Base-by-base conservation (phyloP, 441 rosid species). In the Adansonia madagascariensis region DNA sequence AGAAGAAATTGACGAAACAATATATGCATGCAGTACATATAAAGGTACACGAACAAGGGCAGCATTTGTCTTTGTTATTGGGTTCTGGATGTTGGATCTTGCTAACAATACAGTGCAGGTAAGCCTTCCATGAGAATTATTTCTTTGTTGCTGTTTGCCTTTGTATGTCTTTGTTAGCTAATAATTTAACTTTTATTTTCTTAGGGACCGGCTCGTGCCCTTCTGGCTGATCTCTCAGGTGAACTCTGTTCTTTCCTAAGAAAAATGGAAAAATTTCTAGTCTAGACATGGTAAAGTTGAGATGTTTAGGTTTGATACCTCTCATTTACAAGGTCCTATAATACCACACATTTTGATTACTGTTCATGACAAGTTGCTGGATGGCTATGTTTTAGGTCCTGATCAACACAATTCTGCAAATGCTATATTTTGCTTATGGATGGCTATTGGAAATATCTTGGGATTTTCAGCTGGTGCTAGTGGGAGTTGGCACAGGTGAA, bases 171-270 rank as follows among this genome's bases (percentile, higher is more conserved):
- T 1, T 43, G 18, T 74, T 35, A 78, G 70, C 27, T 12, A 75
- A 66, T 73, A 76, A 75, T 65, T 31, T 50, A 43, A 56, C 75
- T 76, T 79, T 70, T 35, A 12, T 77, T 57, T 78, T 59, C 71
- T 79, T 55, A 95, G 99, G 98, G 97, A 84, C 99, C 99, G 78
- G 98, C 98, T 80, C 99, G 99, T 80, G 97, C 99, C 65, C 97
- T 93, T 80, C 79, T 93, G 72, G 98, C 97, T 74, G 99, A 95
- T 85, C 84, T 95, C 72, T 85, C 97, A 80, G 99, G 97, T 95
- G 56, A 73, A 4, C 41, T 73, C 67, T 55, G 41, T 17, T 50
- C 20, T 18, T 74, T 59, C 56, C 81, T 12, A 44, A 56, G 71
- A 17, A 63, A 49, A 31, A 63, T n/a, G 10, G 53, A 49, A 24